Conservation (phyloP, 2,329 filamentous ascomycete species). For the Stachybotrys elegans region DNA sequence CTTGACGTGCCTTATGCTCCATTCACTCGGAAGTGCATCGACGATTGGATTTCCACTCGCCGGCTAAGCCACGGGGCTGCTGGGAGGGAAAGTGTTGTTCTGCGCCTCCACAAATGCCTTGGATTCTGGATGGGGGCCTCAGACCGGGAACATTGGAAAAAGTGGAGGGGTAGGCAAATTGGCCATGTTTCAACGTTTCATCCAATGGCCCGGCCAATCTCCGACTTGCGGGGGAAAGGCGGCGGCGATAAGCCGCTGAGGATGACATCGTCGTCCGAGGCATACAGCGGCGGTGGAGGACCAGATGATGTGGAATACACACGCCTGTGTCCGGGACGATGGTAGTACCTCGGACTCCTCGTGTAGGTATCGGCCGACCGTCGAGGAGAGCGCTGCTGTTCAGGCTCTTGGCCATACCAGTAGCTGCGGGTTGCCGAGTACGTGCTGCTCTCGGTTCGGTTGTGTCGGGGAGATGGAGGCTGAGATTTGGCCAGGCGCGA, state of each 20-base stretch:
- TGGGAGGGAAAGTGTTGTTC: too few relatives aligned
- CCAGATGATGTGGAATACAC: slow-evolving; percentile 39
- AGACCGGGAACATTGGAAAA: too few relatives aligned
- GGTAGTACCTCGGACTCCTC: slow-evolving; percentile 16
- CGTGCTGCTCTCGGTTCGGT: slow-evolving; percentile 33
- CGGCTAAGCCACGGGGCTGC: too few relatives aligned
- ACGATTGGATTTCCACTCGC: too few relatives aligned
- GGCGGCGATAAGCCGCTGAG: slow-evolving; percentile 44
- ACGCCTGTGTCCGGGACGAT: slow-evolving; percentile 25
- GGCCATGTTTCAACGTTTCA: too few relatives aligned
- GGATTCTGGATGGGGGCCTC: too few relatives aligned
- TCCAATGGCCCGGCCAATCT: slow-evolving; percentile 52
- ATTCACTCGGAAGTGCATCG: too few relatives aligned
- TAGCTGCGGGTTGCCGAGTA: slow-evolving; percentile 36
- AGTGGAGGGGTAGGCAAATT: too few relatives aligned
- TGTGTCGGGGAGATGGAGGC: slow-evolving; percentile 27
- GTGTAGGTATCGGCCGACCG: slow-evolving; percentile 26
- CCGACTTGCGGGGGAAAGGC: slow-evolving; percentile 38
- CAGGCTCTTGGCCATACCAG: slow-evolving; percentile 31
- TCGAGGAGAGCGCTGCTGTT: slow-evolving; percentile 22
- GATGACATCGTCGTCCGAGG: slow-evolving; percentile 40
- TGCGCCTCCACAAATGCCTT: too few relatives aligned
- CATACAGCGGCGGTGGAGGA: slow-evolving; percentile 32
- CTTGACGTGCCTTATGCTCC: too few relatives aligned
- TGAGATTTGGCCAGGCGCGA: slow-evolving; percentile 49